These are phyloP conservation scores for Oryza meridionalis DNA, from an alignment of 176 grass and related monocot genomes.

Conservation along the genomic window DNA sequence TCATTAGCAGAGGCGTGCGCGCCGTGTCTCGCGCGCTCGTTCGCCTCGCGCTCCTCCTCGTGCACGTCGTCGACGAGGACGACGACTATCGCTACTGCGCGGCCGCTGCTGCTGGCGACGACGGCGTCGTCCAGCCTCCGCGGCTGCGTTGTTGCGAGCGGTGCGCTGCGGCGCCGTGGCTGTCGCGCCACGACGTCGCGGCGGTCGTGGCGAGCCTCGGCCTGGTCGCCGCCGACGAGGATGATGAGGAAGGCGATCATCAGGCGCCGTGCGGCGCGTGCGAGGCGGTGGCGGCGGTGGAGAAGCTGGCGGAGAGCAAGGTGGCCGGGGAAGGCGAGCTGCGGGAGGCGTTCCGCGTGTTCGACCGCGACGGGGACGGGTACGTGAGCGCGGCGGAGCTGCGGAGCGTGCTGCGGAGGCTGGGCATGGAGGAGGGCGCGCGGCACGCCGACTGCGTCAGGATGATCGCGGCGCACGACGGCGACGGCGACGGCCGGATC, in stretches of 20 bases:
- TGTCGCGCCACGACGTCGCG: conserved; percentile 30
- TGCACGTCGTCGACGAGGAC: not conserved
- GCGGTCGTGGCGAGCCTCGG: conserved; percentile 42
- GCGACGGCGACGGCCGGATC: conserved; percentile 60
- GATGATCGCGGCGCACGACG: conserved; percentile 69
- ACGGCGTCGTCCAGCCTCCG: not conserved
- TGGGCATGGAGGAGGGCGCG: conserved; percentile 54
- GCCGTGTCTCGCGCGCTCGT: no score
- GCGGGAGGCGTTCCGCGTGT: conserved; percentile 74
- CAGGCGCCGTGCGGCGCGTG: conserved; percentile 14
- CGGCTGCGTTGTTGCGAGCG: not conserved
- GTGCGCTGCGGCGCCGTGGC: not conserved
- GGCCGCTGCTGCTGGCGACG: not conserved
- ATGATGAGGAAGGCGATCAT: not conserved
- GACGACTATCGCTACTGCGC: not conserved
- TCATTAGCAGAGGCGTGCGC: not conserved
- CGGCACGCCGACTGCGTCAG: conserved; percentile 49
- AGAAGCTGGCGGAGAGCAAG: conserved; percentile 55
- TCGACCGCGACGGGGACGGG: conserved; percentile 84
- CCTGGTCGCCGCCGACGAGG: not conserved
- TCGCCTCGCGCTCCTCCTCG: not conserved
- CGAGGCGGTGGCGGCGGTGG: conserved; percentile 34
- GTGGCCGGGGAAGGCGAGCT: conserved; percentile 63
- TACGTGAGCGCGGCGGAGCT: conserved; percentile 63
- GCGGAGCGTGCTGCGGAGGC: conserved; percentile 63